Evolutionary conservation across 2,329 filamentous ascomycete genomes (phyloP), one percentile per base, ranked within the genome.

Genomic region (Dactylellina parvicollis): DNA sequence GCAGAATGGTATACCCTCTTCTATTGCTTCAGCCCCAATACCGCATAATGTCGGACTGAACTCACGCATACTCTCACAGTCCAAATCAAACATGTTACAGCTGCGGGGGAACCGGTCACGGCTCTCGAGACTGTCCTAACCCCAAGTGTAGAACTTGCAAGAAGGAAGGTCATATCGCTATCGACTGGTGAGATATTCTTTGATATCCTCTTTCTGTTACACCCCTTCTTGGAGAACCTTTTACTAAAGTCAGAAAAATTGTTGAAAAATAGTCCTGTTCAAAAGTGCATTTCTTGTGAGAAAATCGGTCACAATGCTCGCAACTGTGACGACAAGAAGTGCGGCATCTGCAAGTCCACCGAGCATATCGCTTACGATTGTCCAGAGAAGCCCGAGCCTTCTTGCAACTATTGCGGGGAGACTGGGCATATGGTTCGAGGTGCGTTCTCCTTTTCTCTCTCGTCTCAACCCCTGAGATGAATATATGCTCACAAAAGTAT

Each of bases 361-460:
- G 66, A 52, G 10, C 84, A 85, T 78, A 83, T 83, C 61, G 80
- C 83, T 38, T 82, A 82, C 56, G 83, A 85, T 40, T 86, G 84
- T 72, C 82, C 83, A 1, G 78, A 83, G 49, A 81, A 83, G 81
- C 81, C 83, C 0, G 79, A 83, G 50, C 81, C 83, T 81, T 22
- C 34, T 5, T 74, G 70, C 28, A 88, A 81, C 83, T 88, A 88
- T 80, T 89, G 87, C 75, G 85, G 86, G 57, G 80, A 88, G 76
- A 34, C 40, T 4, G 70, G 70, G 3, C 70, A 74, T 38, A 59
- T 69, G 16, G 34, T 52, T 26, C 66, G 60, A 52, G 69, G 69
- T 73, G 56, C 24, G 26, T 8, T 40, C 0, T 30, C 18, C 5
- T 18, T 24, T 42, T 10, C 34, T 56, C 18, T 55, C 3, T 14